These are phyloP conservation scores for Carex parvula DNA, from an alignment of 176 grass and related monocot genomes.

Conservation along the genomic window DNA sequence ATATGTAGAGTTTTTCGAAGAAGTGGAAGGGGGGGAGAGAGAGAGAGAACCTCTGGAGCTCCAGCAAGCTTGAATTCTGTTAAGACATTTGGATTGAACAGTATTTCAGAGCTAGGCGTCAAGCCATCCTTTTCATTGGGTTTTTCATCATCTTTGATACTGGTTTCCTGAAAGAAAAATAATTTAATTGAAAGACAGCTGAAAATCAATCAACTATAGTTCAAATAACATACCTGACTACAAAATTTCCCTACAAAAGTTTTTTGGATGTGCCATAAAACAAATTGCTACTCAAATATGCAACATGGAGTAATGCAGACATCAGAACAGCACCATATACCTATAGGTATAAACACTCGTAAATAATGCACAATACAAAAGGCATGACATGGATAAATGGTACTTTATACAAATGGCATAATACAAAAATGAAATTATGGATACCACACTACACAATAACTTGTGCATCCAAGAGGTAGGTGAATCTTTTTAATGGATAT, in stretches of 20 bases:
- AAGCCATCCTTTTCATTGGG: constrained; percentile 29
- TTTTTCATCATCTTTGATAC: constrained; percentile 28
- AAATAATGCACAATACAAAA: background rate
- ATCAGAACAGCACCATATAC: background rate
- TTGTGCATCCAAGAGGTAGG: background rate
- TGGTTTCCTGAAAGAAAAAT: constrained; percentile 35
- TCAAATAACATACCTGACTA: background rate
- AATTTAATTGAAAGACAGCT: constrained; percentile 10
- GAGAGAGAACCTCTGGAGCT: constrained; percentile 63
- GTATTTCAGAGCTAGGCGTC: constrained; percentile 42
- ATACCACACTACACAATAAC: background rate
- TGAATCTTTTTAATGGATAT: background rate
- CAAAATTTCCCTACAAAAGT: background rate
- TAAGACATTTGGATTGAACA: constrained; percentile 95
- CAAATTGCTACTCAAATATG: background rate
- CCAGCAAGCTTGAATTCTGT: constrained; percentile 93
- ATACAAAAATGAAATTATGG: background rate
- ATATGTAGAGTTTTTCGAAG: background rate
- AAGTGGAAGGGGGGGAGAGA: background rate
- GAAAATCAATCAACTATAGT: background rate
- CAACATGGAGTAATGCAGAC: background rate
- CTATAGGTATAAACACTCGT: background rate
- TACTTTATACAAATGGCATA: background rate
- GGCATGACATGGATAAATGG: background rate
- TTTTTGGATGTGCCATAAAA: background rate